phyloP scores from a whole-genome alignment of 192 early-diverging fungal genomes.

The Coemansia sp. region DNA sequence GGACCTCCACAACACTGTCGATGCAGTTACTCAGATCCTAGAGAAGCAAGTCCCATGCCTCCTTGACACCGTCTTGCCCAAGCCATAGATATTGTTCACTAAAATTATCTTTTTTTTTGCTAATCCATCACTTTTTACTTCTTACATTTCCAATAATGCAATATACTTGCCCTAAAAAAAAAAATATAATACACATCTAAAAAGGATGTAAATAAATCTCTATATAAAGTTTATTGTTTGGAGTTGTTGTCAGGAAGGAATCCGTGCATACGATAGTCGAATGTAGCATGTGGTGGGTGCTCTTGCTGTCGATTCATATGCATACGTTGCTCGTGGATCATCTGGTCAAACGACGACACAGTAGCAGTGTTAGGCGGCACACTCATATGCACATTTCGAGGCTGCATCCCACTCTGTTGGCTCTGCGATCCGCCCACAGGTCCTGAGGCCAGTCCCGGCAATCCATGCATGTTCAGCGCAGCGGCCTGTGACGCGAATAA shows the following conservation, averaged over 20 bases:
- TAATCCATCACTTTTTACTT: not conserved
- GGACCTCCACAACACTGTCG: constrained; percentile 40
- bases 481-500: constrained; percentile 23
- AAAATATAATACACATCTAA: not conserved
- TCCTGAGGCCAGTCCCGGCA: constrained; percentile 4
- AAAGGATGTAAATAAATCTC: not conserved
- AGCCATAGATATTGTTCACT: constrained; percentile 22
- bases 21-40: constrained; percentile 34
- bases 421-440: constrained; percentile 8
- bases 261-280: constrained; percentile 10
- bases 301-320: not conserved
- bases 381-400: not conserved
- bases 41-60: constrained; percentile 50
- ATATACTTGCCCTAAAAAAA: not conserved
- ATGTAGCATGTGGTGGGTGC: not conserved
- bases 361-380: not conserved
- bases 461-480: not conserved
- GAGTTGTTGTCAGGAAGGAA: constrained; percentile 8
- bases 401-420: constrained; percentile 2
- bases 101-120: not conserved
- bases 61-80: constrained; percentile 39
- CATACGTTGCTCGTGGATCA: constrained; percentile 5
- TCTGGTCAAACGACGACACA: constrained; percentile 18
- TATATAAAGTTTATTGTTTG: not conserved
- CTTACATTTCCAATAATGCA: not conserved